Evolutionary conservation across 2,329 filamentous ascomycete genomes (phyloP), one percentile per base, ranked within the genome.

Genomic region (Penicillium sp.): DNA sequence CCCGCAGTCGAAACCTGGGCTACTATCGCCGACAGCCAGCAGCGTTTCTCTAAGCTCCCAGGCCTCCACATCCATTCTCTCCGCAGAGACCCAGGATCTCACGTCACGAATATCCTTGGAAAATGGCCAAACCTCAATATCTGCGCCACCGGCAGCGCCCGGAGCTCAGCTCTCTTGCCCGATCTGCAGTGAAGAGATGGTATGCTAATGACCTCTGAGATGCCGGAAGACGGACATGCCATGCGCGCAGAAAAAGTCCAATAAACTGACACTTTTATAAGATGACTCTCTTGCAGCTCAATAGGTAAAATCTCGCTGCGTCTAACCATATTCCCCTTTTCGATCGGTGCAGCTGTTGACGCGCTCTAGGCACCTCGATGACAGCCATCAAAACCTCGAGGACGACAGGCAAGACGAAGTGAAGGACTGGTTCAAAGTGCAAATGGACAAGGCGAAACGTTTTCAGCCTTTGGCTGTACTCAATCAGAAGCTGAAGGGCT

Each of bases 121-220:
- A 37, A 77, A 80, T 71, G 75, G 76, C 52, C 75, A 76, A 36
- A 70, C 75, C 60, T 73, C 73, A 39, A 69, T 72, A 46, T 70
- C 71, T 42, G 68, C 69, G 13, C 67, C 67, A 42, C 77, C 78
- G 54, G 76, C 73, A 42, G 78, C 81, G 45, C 73, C 81, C 47
- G 81, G 79, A 57, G 81, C 81, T 55, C 80, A 80, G 67, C 82
- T 98, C 50, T 82, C 91, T 47, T 98, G 93, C 68, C 93, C 93
- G n/a, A 98, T 98, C 65, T 98, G 93, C 71, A 90, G 84, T 59
- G 94, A 97, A 72, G 90, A 96, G 70, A 98, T 98, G 93, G 90
- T 93, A 73, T 55, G 73, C 62, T 39, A 44, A 1, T 11, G 29
- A 32, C 29, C 7, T 8, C 11, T 32, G 29, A 32, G 4, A 32